A percentile compares a stretch with the other conserved stretches of the same genome.
These are phyloP conservation scores for Lichenothelia convexa DNA, from an alignment of 495 filamentous ascomycete species.

Conservation along the genomic window DNA sequence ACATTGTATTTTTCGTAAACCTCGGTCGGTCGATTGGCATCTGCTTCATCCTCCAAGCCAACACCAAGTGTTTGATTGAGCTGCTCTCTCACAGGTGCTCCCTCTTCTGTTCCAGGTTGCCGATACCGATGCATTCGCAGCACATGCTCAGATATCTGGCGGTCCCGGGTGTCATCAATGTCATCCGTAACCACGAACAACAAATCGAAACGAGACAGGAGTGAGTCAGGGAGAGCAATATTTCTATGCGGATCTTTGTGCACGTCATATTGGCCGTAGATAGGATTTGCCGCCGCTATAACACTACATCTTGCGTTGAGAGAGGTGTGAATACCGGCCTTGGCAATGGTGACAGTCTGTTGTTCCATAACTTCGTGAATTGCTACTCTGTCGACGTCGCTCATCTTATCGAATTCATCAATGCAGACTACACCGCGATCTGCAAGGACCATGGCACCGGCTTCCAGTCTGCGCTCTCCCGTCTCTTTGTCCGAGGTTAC, in stretches of 20 bases:
- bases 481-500: slow-evolving; percentile 97
- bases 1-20: slow-evolving; percentile 94
- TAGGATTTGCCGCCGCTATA: slow-evolving; percentile 90
- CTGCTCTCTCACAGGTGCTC: slow-evolving; percentile 84
- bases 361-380: slow-evolving; percentile 99
- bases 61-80: slow-evolving; percentile 72
- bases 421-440: slow-evolving; percentile 97
- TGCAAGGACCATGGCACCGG: slow-evolving; percentile 96
- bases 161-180: slow-evolving; percentile 80
- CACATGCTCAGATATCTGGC: slow-evolving; percentile 89
- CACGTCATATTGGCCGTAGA: slow-evolving; percentile 95
- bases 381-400: slow-evolving; percentile 88
- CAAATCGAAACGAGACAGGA: slow-evolving; percentile 97
- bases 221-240: slow-evolving; percentile 91
- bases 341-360: slow-evolving; percentile 97
- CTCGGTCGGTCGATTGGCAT: slow-evolving; percentile 54
- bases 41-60: slow-evolving; percentile 60
- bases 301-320: slow-evolving; percentile 95
- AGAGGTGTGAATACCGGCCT: slow-evolving; percentile 95
- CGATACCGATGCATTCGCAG: slow-evolving; percentile 95
- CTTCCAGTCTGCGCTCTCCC: slow-evolving; percentile 83
- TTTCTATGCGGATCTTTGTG: slow-evolving; percentile 98
- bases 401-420: slow-evolving; percentile 99
- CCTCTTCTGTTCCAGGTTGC: slow-evolving; percentile 85
- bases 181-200: slow-evolving; percentile 97